Conservation (phyloP, 768 basidiomycete genomes). For the Hemileccinum impolitum region DNA sequence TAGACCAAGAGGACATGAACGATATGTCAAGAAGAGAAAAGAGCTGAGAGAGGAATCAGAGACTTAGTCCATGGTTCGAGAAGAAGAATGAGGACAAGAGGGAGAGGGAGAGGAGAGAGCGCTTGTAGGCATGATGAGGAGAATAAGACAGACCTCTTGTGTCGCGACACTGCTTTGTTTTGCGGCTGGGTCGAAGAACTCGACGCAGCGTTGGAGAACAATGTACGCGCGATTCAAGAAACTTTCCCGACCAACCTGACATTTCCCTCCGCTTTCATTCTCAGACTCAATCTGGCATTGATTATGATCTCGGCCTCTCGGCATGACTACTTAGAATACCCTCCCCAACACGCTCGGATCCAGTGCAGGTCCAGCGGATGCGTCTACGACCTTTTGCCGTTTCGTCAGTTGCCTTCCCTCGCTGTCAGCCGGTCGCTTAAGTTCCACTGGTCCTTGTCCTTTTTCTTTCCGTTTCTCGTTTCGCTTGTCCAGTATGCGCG, state of each 20-base stretch:
- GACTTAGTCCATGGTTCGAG: slow-evolving; percentile 43
- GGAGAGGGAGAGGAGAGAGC: slow-evolving; percentile 64
- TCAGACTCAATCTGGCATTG: slow-evolving; percentile 24
- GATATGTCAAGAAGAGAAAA: slow-evolving; percentile 27
- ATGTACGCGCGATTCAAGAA: slow-evolving; percentile 64
- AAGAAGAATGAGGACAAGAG: slow-evolving; percentile 51
- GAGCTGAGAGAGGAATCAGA: slow-evolving; percentile 47
- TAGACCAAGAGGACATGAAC: slow-evolving; percentile 78
- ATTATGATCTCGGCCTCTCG: slow-evolving; percentile 13
- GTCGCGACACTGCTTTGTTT: slow-evolving; percentile 43
- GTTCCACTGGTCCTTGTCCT: slow-evolving; percentile 45
- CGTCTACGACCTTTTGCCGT: slow-evolving; percentile 8
- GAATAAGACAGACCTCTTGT: slow-evolving; percentile 86
- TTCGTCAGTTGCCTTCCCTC: slow-evolving; percentile 13
- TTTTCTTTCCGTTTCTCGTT: slow-evolving; percentile 59
- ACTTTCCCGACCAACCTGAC: slow-evolving; percentile 10
- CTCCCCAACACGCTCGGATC: slow-evolving; percentile 46
- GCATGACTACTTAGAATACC: slow-evolving; percentile 42
- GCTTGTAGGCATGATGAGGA: slow-evolving; percentile 70
- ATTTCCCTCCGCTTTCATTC: slow-evolving; percentile 15
- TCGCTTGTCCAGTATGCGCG: slow-evolving; percentile 81
- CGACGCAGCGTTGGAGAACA: slow-evolving; percentile 39
- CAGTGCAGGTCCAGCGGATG: slow-evolving; percentile 23
- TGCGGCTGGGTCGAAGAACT: slow-evolving; percentile 29
- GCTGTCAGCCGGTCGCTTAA: slow-evolving; percentile 15